Conservation (phyloP, 2,329 filamentous ascomycete species). For the Aspergillus ustus region DNA sequence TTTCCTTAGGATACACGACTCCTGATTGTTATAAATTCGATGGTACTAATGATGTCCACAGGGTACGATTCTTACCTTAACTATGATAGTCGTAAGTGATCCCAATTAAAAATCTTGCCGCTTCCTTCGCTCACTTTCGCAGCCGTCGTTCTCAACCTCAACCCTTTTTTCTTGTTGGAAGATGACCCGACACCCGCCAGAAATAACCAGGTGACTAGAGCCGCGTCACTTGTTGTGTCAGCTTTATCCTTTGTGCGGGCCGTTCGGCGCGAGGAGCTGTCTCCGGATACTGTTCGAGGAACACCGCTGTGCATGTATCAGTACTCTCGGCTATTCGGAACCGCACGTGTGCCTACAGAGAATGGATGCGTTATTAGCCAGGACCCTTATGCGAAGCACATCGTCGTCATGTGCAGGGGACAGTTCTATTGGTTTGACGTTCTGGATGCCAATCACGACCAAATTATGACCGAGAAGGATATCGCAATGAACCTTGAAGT, state of each 20-base stretch:
- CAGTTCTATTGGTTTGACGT: slow-evolving; percentile 99
- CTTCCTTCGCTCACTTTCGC: slow-evolving; percentile 18
- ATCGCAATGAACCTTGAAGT: slow-evolving; percentile 88
- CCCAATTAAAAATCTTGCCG: not conserved
- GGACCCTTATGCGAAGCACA: slow-evolving; percentile 88
- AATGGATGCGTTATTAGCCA: slow-evolving; percentile 96
- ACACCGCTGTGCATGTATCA: slow-evolving; percentile 97
- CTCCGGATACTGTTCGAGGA: slow-evolving; percentile 82
- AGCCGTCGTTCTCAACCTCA: slow-evolving; percentile 92
- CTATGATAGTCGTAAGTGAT: slow-evolving; percentile 51
- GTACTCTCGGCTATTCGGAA: slow-evolving; percentile 93
- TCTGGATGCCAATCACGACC: slow-evolving; percentile 87
- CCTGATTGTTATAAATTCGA: not conserved
- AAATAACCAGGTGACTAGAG: slow-evolving; percentile 94
- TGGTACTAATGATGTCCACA: slow-evolving; percentile 44
- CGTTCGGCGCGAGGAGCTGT: slow-evolving; percentile 88
- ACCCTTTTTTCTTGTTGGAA: slow-evolving; percentile 96
- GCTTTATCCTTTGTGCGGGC: slow-evolving; percentile 90
- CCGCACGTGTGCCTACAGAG: slow-evolving; percentile 89
- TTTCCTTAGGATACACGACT: not conserved
- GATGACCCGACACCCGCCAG: slow-evolving; percentile 95
- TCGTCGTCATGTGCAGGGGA: slow-evolving; percentile 90
- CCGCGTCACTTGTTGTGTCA: slow-evolving; percentile 88
- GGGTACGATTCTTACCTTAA: slow-evolving; percentile 99
- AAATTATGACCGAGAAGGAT: slow-evolving; percentile 97